phyloP scores from a whole-genome alignment of 1,139 yeast species.

The Yamadazyma trypodendri region DNA sequence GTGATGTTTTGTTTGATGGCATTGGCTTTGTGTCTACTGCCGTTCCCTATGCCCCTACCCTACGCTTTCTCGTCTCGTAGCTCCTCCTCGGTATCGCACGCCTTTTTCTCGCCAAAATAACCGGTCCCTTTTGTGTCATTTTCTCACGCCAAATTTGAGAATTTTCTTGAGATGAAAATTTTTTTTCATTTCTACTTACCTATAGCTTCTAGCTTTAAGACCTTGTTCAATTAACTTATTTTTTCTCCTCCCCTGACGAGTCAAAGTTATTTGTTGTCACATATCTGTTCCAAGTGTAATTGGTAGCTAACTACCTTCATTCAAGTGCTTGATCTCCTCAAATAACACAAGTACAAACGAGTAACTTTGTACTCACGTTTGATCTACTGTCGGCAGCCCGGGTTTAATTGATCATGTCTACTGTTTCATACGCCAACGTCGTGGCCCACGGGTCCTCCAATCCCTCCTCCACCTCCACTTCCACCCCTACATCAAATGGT shows the following conservation, averaged over 20 bases:
- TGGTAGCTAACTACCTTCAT: not conserved
- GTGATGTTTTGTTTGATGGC: not conserved
- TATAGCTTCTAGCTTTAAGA: not conserved
- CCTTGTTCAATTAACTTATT: not conserved
- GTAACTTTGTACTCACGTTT: not conserved
- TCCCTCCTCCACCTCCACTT: slow-evolving; percentile 7
- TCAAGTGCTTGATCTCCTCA: not conserved
- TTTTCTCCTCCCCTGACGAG: not conserved
- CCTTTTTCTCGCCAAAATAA: not conserved
- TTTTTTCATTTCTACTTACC: not conserved
- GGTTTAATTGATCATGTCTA: slow-evolving; percentile 1
- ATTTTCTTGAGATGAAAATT: not conserved
- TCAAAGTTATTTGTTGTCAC: not conserved
- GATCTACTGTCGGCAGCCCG: not conserved
- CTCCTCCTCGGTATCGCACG: not conserved
- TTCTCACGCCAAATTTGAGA: not conserved
- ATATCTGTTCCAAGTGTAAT: not conserved
- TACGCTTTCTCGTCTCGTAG: not conserved
- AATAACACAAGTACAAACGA: too few species aligned
- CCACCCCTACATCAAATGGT: slow-evolving; percentile 6
- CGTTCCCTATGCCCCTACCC: not conserved
- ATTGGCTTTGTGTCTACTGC: not conserved
- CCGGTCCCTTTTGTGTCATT: not conserved
- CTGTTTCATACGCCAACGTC: slow-evolving; percentile 37
- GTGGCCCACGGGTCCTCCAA: slow-evolving; percentile 33